Evolutionary conservation across 352 stramenopile species (phyloP).

Genomic region (Globisporangium polare): DNA sequence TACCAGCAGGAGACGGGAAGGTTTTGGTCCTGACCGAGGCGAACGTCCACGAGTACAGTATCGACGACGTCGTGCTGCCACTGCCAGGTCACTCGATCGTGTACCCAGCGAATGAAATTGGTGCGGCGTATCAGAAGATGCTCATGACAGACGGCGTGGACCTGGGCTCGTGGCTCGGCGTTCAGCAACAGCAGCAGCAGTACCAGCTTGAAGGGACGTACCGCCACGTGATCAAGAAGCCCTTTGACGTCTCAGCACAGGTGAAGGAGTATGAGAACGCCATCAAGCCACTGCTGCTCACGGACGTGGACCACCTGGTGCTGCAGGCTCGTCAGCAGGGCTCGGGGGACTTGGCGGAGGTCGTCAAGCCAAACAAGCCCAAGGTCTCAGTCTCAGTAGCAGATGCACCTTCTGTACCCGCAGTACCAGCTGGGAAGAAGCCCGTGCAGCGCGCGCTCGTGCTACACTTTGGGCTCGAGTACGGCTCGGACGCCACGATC

Average conservation of each 20-base stretch:
- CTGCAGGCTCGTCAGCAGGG: background rate
- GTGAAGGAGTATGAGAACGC: slow-evolving; percentile 88
- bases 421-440: slow-evolving; percentile 9
- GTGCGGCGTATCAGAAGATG: slow-evolving; percentile 45
- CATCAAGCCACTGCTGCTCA: slow-evolving; percentile 86
- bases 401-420: background rate
- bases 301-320: slow-evolving; percentile 77
- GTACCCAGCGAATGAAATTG: slow-evolving; percentile 79
- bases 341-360: background rate
- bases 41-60: slow-evolving; percentile 83
- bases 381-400: background rate
- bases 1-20: slow-evolving; percentile 4
- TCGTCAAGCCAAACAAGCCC: background rate
- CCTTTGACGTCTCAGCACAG: slow-evolving; percentile 73
- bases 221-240: slow-evolving; percentile 88
- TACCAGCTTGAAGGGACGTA: slow-evolving; percentile 82
- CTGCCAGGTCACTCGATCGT: slow-evolving; percentile 87
- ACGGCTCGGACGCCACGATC: slow-evolving; percentile 90
- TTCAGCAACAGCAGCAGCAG: slow-evolving; percentile 52
- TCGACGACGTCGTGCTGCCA: slow-evolving; percentile 94
- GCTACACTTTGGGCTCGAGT: slow-evolving; percentile 58
- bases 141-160: slow-evolving; percentile 57
- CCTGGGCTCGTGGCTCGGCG: slow-evolving; percentile 28
- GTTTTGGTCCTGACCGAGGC: slow-evolving; percentile 76
- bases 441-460: slow-evolving; percentile 33